phyloP scores from a whole-genome alignment of 495 filamentous ascomycete genomes.

The Penicillium fimorum region DNA sequence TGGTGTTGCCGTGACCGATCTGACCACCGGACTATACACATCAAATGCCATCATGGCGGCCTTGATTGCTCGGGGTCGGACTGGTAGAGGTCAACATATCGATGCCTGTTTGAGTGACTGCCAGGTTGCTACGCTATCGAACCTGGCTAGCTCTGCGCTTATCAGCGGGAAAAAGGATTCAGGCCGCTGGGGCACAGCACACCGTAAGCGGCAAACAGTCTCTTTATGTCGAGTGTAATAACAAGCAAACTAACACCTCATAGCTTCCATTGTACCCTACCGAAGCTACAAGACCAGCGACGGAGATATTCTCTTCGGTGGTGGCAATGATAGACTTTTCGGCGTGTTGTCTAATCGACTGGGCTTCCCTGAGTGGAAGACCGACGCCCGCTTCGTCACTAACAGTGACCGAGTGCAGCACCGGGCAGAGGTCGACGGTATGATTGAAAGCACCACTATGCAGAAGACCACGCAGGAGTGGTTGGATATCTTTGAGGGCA shows the following conservation, averaged over 20 bases:
- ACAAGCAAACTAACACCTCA: conserved; percentile 12
- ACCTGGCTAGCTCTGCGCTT: conserved; percentile 88
- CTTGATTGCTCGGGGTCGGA: conserved; percentile 65
- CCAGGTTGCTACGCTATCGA: conserved; percentile 87
- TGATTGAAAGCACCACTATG: conserved; percentile 71
- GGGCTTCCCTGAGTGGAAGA: conserved; percentile 75
- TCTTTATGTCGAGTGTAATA: not conserved
- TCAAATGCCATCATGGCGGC: conserved; percentile 96
- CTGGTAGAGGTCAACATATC: conserved; percentile 83
- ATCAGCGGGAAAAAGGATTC: conserved; percentile 86
- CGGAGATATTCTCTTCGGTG: conserved; percentile 87
- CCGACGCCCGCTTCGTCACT: conserved; percentile 68
- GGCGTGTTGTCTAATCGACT: conserved; percentile 80
- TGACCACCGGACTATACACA: conserved; percentile 97
- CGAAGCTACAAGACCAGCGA: conserved; percentile 88
- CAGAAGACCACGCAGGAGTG: conserved; percentile 86
- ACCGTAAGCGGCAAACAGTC: conserved; percentile 61
- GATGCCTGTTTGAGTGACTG: conserved; percentile 90
- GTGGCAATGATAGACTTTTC: conserved; percentile 90
- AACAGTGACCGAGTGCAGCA: conserved; percentile 83
- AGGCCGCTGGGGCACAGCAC: conserved; percentile 92
- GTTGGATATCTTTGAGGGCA: conserved; percentile 82
- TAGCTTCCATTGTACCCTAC: conserved; percentile 95
- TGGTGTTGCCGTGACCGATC: conserved; percentile 92
- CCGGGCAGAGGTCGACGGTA: conserved; percentile 67